phyloP scores from a whole-genome alignment of 148 eudicot genomes.

The Rhododendron vialii region DNA sequence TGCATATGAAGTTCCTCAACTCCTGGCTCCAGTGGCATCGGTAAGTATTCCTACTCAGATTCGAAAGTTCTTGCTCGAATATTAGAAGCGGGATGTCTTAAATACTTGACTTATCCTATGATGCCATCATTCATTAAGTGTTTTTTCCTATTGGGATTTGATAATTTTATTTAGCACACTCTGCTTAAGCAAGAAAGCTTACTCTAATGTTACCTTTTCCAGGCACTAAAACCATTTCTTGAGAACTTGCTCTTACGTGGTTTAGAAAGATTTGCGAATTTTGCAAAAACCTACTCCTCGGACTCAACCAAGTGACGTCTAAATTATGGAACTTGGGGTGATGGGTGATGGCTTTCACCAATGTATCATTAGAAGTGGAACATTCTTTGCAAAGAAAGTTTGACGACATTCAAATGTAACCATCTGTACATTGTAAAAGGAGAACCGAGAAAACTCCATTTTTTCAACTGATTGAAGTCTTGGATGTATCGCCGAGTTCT shows the following conservation, averaged over 20 bases:
- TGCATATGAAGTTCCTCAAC: constrained; percentile 89
- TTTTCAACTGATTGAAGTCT: neutral
- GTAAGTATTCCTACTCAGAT: constrained; percentile 41
- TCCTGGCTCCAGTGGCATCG: constrained; percentile 83
- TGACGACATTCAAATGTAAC: neutral
- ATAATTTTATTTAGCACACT: neutral
- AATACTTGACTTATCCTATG: neutral
- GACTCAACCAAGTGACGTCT: constrained; percentile 15
- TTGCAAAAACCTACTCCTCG: constrained; percentile 43
- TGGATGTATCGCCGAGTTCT: neutral
- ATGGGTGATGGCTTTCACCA: neutral
- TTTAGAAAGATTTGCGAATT: constrained; percentile 69
- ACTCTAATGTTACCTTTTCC: constrained; percentile 12
- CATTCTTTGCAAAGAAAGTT: neutral
- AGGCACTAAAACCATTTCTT: constrained; percentile 90
- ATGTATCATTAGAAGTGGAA: neutral
- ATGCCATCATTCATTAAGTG: neutral
- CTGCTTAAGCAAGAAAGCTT: neutral
- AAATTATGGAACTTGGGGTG: neutral
- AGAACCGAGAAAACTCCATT: neutral
- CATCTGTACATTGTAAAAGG: neutral
- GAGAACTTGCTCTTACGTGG: constrained; percentile 67
- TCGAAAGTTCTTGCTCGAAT: neutral
- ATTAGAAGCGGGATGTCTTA: neutral
- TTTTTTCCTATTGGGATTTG: neutral